Evolutionary conservation across 805 yeast species (phyloP).

Genomic region (Komagataella pseudopastoris): DNA sequence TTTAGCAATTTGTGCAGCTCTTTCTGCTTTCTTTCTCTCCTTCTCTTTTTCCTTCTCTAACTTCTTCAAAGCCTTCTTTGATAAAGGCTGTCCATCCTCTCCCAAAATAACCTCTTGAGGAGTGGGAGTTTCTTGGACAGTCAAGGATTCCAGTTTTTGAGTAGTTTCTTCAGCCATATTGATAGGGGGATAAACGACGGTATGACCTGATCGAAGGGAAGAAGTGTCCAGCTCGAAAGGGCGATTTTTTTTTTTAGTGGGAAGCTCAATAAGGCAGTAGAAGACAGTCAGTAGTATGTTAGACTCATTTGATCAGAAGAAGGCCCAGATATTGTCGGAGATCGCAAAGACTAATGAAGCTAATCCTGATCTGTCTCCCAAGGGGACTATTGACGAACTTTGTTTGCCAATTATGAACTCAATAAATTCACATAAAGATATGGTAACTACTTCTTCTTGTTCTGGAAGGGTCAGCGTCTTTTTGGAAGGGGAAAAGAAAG

Average conservation of each 20-base stretch:
- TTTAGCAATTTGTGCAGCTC: constrained; percentile 74
- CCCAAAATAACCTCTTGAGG: constrained; percentile 13
- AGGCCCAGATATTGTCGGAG: constrained; percentile 35
- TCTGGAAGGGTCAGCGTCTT: constrained; percentile 81
- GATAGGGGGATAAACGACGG: neutral
- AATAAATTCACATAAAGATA: constrained; percentile 46
- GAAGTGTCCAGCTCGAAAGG: neutral
- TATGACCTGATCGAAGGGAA: neutral
- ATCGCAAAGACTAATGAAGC: constrained; percentile 22
- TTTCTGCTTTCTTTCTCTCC: constrained; percentile 84
- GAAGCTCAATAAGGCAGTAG: neutral
- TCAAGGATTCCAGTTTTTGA: constrained; percentile 13
- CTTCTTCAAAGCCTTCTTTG: constrained; percentile 92
- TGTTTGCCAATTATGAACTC: constrained; percentile 61
- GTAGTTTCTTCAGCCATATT: constrained; percentile 5
- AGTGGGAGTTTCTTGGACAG: constrained; percentile 11
- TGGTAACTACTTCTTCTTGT: constrained; percentile 83
- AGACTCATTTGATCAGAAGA: constrained; percentile 59
- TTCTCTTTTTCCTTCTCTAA: constrained; percentile 88
- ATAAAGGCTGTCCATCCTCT: constrained; percentile 70
- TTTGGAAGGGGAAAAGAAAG: constrained; percentile 54
- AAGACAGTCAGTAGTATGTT: constrained; percentile 14
- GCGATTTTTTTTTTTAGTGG: neutral
- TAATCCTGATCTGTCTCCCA: constrained; percentile 68
- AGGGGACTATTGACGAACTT: constrained; percentile 68